phyloP scores from a whole-genome alignment of 2,329 filamentous ascomycete genomes.

The Aureobasidium sp. region DNA sequence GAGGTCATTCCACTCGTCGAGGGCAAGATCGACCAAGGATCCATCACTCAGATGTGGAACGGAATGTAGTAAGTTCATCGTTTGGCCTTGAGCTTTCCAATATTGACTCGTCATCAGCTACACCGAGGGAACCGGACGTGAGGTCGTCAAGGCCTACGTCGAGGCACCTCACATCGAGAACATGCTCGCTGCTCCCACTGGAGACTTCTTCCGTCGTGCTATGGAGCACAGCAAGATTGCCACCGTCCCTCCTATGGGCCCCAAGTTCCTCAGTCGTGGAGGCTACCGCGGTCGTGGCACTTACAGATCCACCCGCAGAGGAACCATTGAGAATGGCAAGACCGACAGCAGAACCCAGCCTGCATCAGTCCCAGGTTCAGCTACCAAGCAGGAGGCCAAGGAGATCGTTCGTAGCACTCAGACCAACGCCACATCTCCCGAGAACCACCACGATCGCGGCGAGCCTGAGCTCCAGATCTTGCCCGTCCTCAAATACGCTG shows the following conservation, averaged over 20 bases:
- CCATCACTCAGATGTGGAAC: conserved; percentile 17
- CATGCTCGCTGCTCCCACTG: conserved; percentile 1
- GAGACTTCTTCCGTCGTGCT: conserved; percentile 1
- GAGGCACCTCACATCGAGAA: conserved; percentile 14
- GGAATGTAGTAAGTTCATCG: conserved; percentile 13
- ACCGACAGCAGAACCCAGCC: background rate
- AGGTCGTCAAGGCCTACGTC: conserved; percentile 9
- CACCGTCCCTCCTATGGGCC: background rate
- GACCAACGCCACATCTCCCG: background rate
- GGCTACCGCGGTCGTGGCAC: background rate
- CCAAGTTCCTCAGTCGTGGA: background rate
- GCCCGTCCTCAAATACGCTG: background rate
- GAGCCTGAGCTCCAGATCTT: background rate
- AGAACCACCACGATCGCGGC: background rate
- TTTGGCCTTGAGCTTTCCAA: background rate
- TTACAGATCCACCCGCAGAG: background rate
- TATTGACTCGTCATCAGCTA: conserved; percentile 6
- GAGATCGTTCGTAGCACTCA: background rate
- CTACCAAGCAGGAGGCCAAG: background rate
- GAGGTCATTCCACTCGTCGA: background rate
- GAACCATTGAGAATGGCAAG: background rate
- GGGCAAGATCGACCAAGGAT: background rate
- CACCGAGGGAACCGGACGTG: conserved; percentile 7
- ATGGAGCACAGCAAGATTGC: background rate
- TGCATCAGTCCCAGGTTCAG: background rate